Percentiles rank a stretch among this genome's conserved stretches.
These are phyloP conservation scores for Diospyros kaki DNA, from an alignment of 148 eudicot genomes.

Conservation along the genomic window DNA sequence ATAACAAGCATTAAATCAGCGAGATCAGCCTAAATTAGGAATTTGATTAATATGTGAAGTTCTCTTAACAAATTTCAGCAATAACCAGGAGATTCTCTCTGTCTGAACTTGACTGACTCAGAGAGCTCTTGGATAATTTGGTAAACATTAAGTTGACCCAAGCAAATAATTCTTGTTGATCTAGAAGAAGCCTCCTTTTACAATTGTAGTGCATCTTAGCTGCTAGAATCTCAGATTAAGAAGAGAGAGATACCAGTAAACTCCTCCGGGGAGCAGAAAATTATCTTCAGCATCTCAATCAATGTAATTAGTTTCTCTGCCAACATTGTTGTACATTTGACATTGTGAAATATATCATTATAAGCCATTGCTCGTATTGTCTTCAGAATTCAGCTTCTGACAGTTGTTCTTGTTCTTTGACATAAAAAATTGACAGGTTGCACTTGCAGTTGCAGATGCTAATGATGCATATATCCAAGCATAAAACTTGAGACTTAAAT, in stretches of 20 bases:
- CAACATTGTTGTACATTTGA: background rate
- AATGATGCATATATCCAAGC: too few species aligned
- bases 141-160: background rate
- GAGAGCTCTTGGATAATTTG: background rate
- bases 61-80: background rate
- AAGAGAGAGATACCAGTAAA: background rate
- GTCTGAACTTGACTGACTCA: background rate
- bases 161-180: background rate
- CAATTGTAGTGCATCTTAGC: background rate
- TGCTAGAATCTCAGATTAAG: background rate
- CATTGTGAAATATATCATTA: constrained; percentile 1
- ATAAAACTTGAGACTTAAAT: too few species aligned
- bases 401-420: background rate
- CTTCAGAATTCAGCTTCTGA: background rate
- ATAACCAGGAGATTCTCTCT: background rate
- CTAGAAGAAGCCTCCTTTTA: background rate
- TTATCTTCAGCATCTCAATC: background rate
- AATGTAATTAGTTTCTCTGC: background rate
- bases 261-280: background rate
- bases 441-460: background rate
- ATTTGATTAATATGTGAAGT: background rate
- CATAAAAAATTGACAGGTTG: background rate
- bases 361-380: background rate
- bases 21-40: constrained; percentile 9
- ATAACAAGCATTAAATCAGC: constrained; percentile 38